A percentile compares a stretch with the other conserved stretches of the same genome.
These are phyloP conservation scores for Chlorella sp. DNA, from an alignment of 139 green algal species.

Conservation along the genomic window DNA sequence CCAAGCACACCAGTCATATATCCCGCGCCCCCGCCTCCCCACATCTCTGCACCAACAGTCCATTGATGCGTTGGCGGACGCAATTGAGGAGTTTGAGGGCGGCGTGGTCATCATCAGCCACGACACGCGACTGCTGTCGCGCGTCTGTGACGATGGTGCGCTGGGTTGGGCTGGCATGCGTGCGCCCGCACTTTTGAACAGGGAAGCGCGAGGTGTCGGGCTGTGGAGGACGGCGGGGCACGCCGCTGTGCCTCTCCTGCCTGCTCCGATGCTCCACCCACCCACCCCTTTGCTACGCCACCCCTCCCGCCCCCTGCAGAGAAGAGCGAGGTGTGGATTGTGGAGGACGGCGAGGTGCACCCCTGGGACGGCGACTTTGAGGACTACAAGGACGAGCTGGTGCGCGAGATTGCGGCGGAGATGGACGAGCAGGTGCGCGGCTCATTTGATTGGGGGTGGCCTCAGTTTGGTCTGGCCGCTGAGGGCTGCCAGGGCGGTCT, in stretches of 20 bases:
- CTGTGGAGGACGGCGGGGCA: too few species aligned
- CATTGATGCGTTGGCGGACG: slow-evolving; percentile 96
- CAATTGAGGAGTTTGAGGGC: slow-evolving; percentile 92
- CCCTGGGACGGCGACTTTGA: slow-evolving; percentile 84
- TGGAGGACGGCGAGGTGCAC: slow-evolving; percentile 93
- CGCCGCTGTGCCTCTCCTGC: neutral
- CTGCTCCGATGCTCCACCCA: too few species aligned
- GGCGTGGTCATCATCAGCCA: slow-evolving; percentile 98
- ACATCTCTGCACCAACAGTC: slow-evolving; percentile 59
- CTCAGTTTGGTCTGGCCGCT: too few species aligned
- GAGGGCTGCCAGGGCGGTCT: too few species aligned
- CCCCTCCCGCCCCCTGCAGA: slow-evolving; percentile 42
- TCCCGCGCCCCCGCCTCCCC: neutral
- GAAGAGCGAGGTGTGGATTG: slow-evolving; percentile 92
- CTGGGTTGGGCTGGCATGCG: too few species aligned
- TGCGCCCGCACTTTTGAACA: too few species aligned
- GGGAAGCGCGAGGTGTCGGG: too few species aligned
- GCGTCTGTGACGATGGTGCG: slow-evolving; percentile 89
- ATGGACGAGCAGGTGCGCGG: slow-evolving; percentile 84
- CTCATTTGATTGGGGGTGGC: neutral
- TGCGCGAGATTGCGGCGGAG: slow-evolving; percentile 94
- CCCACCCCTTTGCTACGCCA: too few species aligned
- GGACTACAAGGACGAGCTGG: slow-evolving; percentile 90
- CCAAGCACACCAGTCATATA: too few species aligned
- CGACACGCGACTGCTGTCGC: slow-evolving; percentile 92